These are phyloP conservation scores for Nemania sp. DNA, from an alignment of 2,329 filamentous ascomycete genomes.

Conservation along the genomic window DNA sequence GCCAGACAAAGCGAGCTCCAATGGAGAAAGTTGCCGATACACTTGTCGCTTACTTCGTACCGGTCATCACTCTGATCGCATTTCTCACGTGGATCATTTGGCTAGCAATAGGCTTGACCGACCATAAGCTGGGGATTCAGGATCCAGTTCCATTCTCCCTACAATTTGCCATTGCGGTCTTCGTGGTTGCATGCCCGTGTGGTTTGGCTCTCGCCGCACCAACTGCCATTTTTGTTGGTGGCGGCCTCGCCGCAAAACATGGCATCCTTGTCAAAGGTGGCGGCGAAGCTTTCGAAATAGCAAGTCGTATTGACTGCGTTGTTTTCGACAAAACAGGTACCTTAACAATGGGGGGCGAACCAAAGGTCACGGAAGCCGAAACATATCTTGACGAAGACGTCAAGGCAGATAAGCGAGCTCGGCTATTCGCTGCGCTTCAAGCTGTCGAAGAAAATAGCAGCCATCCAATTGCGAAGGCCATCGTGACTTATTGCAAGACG, in stretches of 20 bases:
- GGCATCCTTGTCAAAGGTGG: conserved; percentile 84
- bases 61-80: conserved; percentile 69
- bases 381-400: conserved; percentile 42
- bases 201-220: conserved; percentile 83
- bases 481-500: conserved; percentile 63
- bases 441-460: conserved; percentile 71
- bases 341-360: conserved; percentile 72
- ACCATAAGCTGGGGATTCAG: conserved; percentile 52
- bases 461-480: conserved; percentile 73
- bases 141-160: conserved; percentile 61
- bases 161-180: conserved; percentile 83
- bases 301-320: conserved; percentile 74
- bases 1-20: conserved; percentile 74
- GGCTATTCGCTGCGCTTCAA: conserved; percentile 58
- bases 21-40: conserved; percentile 75
- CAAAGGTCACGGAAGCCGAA: conserved; percentile 63
- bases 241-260: conserved; percentile 75
- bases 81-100: conserved; percentile 73
- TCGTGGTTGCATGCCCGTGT: conserved; percentile 85
- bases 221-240: conserved; percentile 82
- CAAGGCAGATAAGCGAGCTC: conserved; percentile 29
- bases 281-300: conserved; percentile 84
- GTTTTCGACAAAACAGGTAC: conserved; percentile 92
- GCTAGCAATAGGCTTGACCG: conserved; percentile 65
- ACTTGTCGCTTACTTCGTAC: conserved; percentile 77